phyloP scores from a whole-genome alignment of 169 alveolate species.

The Plasmodium chabaudi region DNA sequence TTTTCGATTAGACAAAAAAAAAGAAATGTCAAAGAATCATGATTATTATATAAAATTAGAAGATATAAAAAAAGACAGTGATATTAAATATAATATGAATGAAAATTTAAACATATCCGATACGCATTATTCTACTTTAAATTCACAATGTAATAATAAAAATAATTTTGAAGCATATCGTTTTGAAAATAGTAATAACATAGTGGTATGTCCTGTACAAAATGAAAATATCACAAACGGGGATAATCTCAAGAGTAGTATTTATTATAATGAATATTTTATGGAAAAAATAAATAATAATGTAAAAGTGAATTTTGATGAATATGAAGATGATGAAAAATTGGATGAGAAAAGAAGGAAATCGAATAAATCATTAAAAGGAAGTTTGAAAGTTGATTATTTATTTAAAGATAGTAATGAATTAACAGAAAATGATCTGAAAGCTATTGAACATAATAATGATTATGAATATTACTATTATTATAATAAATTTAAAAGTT shows the following conservation, averaged over 20 bases:
- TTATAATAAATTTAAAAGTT: constrained; percentile 69
- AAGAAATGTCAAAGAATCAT: no score
- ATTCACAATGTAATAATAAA: neutral
- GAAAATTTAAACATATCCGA: neutral
- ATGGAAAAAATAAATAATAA: neutral
- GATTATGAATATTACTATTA: constrained; percentile 42
- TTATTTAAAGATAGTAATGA: constrained; percentile 57
- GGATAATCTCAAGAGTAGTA: neutral
- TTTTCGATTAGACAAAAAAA: constrained; percentile 26
- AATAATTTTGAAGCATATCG: no score
- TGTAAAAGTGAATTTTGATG: neutral
- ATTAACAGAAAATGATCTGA: constrained; percentile 28
- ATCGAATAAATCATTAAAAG: constrained; percentile 27
- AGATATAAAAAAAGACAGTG: neutral
- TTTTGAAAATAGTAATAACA: no score
- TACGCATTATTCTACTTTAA: constrained; percentile 1
- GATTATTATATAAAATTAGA: constrained; percentile 3
- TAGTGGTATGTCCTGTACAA: neutral
- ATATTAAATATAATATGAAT: neutral
- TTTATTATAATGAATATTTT: constrained; percentile 6
- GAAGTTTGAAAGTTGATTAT: constrained; percentile 36
- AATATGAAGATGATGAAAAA: neutral
- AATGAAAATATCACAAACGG: neutral
- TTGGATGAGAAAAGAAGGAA: constrained; percentile 4
- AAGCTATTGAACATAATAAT: constrained; percentile 5